Evolutionary conservation across 1,139 yeast genomes (phyloP).

Genomic region (Pneumocystis murina): DNA sequence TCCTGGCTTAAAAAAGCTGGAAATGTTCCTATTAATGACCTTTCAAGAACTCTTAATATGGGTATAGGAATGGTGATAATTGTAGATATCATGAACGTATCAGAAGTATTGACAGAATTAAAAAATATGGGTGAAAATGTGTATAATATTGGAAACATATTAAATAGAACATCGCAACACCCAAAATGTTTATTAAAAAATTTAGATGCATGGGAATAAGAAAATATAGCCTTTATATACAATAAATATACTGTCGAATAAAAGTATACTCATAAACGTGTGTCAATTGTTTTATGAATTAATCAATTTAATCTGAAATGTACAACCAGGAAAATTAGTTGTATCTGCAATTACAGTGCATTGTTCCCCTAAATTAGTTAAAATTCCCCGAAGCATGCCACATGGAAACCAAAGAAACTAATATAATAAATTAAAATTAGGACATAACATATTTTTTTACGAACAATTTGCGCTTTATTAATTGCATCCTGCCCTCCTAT

Average conservation of each 20-base stretch:
- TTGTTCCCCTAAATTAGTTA: constrained; percentile 55
- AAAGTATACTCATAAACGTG: neutral
- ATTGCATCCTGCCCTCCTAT: constrained; percentile 35
- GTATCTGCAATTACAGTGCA: constrained; percentile 55
- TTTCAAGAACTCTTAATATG: constrained; percentile 80
- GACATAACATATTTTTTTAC: constrained; percentile 5
- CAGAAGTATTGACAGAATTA: constrained; percentile 39
- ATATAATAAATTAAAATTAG: neutral
- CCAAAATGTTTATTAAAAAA: constrained; percentile 13
- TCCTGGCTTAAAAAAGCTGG: constrained; percentile 90
- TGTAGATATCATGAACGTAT: constrained; percentile 48
- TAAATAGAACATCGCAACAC: constrained; percentile 20
- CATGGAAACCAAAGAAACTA: constrained; percentile 61
- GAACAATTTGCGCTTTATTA: constrained; percentile 31
- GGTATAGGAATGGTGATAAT: constrained; percentile 96
- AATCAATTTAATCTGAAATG: neutral
- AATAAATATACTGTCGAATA: neutral
- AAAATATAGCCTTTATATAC: neutral
- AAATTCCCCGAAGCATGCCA: constrained; percentile 70
- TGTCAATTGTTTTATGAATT: neutral
- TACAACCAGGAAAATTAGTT: constrained; percentile 21
- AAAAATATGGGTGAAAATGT: constrained; percentile 60
- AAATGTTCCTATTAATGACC: constrained; percentile 69
- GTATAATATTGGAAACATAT: constrained; percentile 62
- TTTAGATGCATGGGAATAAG: constrained; percentile 10